phyloP scores from a whole-genome alignment of 1,284 basidiomycete species.

The Malassezia slooffiae region DNA sequence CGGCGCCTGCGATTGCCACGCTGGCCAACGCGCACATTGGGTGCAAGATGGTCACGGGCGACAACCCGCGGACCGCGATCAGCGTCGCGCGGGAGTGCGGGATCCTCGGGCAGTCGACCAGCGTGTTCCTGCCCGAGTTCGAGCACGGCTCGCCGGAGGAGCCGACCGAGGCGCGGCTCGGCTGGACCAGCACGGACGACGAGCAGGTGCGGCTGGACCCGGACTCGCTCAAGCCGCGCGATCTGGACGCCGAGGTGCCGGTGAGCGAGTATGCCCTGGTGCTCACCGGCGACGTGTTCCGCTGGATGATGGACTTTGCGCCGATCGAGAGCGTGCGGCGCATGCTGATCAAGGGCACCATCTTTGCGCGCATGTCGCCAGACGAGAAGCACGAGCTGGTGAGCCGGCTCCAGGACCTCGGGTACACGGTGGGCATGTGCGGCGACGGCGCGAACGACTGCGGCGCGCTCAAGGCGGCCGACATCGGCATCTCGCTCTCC shows the following conservation, averaged over 20 bases:
- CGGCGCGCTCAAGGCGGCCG: constrained; percentile 93
- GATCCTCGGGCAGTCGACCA: constrained; percentile 73
- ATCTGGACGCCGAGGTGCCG: constrained; percentile 36
- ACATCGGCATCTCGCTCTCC: constrained; percentile 89
- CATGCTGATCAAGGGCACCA: constrained; percentile 91
- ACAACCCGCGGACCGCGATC: constrained; percentile 91
- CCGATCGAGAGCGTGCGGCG: constrained; percentile 58
- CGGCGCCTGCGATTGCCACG: constrained; percentile 78
- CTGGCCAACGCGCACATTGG: constrained; percentile 80
- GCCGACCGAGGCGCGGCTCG: constrained; percentile 53
- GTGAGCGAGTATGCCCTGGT: constrained; percentile 80
- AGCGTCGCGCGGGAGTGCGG: constrained; percentile 92
- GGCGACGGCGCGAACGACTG: constrained; percentile 99
- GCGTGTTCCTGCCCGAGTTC: constrained; percentile 83
- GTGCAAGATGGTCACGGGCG: constrained; percentile 96
- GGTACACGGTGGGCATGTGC: constrained; percentile 95
- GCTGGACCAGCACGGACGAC: constrained; percentile 91
- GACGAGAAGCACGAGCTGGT: constrained; percentile 99
- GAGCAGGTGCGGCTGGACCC: constrained; percentile 71
- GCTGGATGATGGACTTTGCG: constrained; percentile 95
- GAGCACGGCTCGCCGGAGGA: constrained; percentile 11
- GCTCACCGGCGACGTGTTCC: constrained; percentile 91
- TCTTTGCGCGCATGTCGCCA: constrained; percentile 97
- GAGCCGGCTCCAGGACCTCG: constrained; percentile 79
- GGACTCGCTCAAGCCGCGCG: constrained; percentile 59